A percentile compares a stretch with the other conserved stretches of the same genome.
Evolutionary conservation across 192 early-diverging fungal genomes (phyloP).

Genomic region (Backusella westeae): DNA sequence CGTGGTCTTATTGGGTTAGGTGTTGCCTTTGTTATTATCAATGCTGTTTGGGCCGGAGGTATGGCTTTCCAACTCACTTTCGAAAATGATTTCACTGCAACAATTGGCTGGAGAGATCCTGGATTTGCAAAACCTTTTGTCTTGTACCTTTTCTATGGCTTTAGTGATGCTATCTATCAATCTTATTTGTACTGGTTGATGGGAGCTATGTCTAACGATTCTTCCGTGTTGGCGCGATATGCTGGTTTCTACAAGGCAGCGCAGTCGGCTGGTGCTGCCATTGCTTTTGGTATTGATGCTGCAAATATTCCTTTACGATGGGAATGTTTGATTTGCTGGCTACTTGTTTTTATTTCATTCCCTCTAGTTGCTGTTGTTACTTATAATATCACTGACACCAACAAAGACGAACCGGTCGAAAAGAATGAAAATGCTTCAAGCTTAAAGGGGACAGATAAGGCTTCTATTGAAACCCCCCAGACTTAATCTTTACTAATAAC

Average conservation of each 20-base stretch:
- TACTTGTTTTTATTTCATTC: slow-evolving; percentile 49
- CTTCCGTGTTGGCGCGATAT: slow-evolving; percentile 64
- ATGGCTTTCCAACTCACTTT: slow-evolving; percentile 34
- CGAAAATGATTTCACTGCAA: slow-evolving; percentile 33
- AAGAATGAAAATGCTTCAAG: neutral
- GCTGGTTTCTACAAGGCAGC: slow-evolving; percentile 89
- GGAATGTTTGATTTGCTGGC: slow-evolving; percentile 51
- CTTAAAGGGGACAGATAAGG: neutral
- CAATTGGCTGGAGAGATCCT: slow-evolving; percentile 48
- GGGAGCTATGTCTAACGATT: slow-evolving; percentile 44
- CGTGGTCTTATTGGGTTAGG: slow-evolving; percentile 24
- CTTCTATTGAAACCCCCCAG: neutral
- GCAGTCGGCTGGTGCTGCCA: slow-evolving; percentile 75
- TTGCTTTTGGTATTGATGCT: slow-evolving; percentile 75
- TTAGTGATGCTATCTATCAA: slow-evolving; percentile 81
- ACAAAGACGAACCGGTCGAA: neutral
- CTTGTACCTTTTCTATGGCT: slow-evolving; percentile 76
- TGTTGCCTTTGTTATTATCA: slow-evolving; percentile 8
- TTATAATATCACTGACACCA: slow-evolving; percentile 46
- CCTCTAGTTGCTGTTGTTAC: slow-evolving; percentile 47
- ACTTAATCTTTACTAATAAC: neutral
- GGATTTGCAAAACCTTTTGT: slow-evolving; percentile 32
- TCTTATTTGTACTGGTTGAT: slow-evolving; percentile 48
- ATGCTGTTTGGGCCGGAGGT: slow-evolving; percentile 31
- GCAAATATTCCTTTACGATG: slow-evolving; percentile 22